Evolutionary conservation across 495 filamentous ascomycete genomes (phyloP).

Genomic region (Staphylotrichum tortipilum): DNA sequence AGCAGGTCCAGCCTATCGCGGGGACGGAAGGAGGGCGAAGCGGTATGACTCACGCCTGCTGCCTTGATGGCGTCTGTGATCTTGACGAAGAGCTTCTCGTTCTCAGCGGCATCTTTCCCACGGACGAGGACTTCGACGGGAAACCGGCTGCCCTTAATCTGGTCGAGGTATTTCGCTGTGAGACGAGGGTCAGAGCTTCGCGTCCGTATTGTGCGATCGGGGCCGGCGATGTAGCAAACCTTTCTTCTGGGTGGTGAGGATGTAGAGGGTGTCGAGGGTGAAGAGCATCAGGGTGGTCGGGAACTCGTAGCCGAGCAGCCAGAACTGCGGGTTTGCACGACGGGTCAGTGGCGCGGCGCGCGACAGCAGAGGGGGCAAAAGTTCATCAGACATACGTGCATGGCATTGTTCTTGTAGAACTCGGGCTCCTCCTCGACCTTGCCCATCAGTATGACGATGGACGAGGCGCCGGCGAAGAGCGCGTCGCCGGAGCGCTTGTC

Average conservation of each 20-base stretch:
- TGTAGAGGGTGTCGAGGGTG: slow-evolving; percentile 76
- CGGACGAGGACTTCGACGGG: slow-evolving; percentile 82
- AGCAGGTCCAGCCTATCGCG: too few relatives aligned
- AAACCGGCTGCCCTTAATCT: slow-evolving; percentile 82
- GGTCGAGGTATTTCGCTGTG: slow-evolving; percentile 84
- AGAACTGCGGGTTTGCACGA: slow-evolving; percentile 56
- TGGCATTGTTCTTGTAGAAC: slow-evolving; percentile 89
- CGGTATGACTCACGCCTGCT: slow-evolving; percentile 61
- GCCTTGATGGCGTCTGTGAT: slow-evolving; percentile 77
- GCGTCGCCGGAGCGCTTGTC: slow-evolving; percentile 78
- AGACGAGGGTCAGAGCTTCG: slow-evolving; percentile 16
- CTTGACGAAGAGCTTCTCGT: slow-evolving; percentile 75
- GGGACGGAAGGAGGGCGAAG: neutral
- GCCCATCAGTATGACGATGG: slow-evolving; percentile 83
- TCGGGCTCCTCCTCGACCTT: slow-evolving; percentile 80
- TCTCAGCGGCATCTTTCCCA: slow-evolving; percentile 82
- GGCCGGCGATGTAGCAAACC: slow-evolving; percentile 47
- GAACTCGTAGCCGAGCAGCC: slow-evolving; percentile 97
- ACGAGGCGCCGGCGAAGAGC: slow-evolving; percentile 73
- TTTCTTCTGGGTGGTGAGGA: slow-evolving; percentile 96
- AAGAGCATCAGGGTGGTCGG: slow-evolving; percentile 89
- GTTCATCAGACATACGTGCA: slow-evolving; percentile 89
- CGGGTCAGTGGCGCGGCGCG: too few relatives aligned
- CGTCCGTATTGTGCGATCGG: neutral
- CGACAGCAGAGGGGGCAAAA: too few relatives aligned